These are phyloP conservation scores for Rhizopus sp. DNA, from an alignment of 371 early-diverging fungal species.

Conservation along the genomic window DNA sequence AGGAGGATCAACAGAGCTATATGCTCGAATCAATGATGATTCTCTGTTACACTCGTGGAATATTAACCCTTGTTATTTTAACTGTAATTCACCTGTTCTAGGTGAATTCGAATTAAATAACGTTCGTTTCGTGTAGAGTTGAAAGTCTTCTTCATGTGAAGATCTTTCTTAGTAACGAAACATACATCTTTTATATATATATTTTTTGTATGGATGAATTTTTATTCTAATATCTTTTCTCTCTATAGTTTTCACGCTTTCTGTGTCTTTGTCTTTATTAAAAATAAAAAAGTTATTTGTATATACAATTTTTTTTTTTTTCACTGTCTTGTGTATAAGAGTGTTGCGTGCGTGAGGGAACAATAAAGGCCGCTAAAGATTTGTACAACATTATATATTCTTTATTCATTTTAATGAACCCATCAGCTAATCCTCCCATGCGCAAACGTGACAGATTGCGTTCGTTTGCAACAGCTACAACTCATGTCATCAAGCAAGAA, in stretches of 20 bases:
- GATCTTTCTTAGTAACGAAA: constrained; percentile 26
- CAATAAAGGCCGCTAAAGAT: too few species aligned
- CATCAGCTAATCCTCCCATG: background rate
- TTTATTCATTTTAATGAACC: too few species aligned
- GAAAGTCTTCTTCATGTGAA: constrained; percentile 22
- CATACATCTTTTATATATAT: constrained; percentile 16
- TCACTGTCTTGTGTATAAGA: too few species aligned
- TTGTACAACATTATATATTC: too few species aligned
- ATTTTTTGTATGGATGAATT: too few species aligned
- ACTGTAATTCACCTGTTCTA: constrained; percentile 37
- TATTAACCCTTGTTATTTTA: constrained; percentile 25
- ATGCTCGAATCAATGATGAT: constrained; percentile 26
- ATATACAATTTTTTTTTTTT: too few species aligned
- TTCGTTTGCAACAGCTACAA: constrained; percentile 28
- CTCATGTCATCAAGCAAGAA: constrained; percentile 31
- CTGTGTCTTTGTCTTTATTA: too few species aligned
- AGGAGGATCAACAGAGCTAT: constrained; percentile 27
- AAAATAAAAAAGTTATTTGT: too few species aligned
- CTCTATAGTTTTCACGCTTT: too few species aligned
- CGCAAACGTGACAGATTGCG: constrained; percentile 30
- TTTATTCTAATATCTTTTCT: background rate
- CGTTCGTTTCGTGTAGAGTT: constrained; percentile 35
- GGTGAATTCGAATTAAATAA: constrained; percentile 24
- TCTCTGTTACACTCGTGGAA: constrained; percentile 44
- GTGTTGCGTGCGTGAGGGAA: too few species aligned